Conservation (phyloP, 768 basidiomycete species). For the Kwoniella sp. region DNA sequence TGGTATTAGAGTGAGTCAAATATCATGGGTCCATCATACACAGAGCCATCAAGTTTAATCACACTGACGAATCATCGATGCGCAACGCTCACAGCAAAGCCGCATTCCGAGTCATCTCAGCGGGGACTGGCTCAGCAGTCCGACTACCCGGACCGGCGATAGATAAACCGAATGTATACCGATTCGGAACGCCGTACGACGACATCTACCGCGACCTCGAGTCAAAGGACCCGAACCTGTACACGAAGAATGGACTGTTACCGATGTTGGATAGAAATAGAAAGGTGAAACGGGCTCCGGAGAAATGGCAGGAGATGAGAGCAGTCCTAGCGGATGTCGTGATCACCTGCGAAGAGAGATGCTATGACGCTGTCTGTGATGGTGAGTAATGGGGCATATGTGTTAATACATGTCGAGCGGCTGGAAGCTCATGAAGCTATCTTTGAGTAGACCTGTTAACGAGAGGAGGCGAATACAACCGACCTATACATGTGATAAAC, state of each 20-base stretch:
- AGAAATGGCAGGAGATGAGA: constrained; percentile 92
- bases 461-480: constrained; percentile 88
- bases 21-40: neutral
- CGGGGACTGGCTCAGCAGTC: constrained; percentile 94
- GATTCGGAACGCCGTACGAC: constrained; percentile 96
- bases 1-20: constrained; percentile 83
- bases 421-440: neutral
- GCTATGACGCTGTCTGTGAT: constrained; percentile 97
- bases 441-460: constrained; percentile 67
- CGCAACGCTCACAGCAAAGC: constrained; percentile 71
- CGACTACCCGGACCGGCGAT: constrained; percentile 93
- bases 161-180: constrained; percentile 96
- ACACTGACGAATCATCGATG: neutral
- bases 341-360: constrained; percentile 97
- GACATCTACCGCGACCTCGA: constrained; percentile 88
- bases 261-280: constrained; percentile 97
- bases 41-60: constrained; percentile 1
- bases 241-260: constrained; percentile 87
- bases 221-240: constrained; percentile 81
- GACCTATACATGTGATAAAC: constrained; percentile 93
- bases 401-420: neutral
- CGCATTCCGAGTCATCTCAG: constrained; percentile 86
- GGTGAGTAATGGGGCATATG: constrained; percentile 64
- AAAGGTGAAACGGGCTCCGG: constrained; percentile 85
- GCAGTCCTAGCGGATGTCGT: constrained; percentile 85